Evolutionary conservation across 129 eudicot genomes (phyloP), one percentile per base, ranked within the genome.

Genomic region (Smallanthus sonchifolius): DNA sequence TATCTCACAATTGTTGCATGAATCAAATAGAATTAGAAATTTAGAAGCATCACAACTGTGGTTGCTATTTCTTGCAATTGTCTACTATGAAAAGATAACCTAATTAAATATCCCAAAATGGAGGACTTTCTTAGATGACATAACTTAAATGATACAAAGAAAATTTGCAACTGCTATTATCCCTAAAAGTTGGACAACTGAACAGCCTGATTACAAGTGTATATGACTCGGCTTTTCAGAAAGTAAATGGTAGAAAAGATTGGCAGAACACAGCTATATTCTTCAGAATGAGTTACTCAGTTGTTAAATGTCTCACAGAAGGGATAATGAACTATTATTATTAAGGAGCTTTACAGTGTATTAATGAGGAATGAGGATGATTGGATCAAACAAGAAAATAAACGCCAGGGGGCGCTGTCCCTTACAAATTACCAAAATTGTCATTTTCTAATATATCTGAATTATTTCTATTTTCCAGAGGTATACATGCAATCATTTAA

Each of bases 391-490:
- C 36, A 34, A 20, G 11, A 37, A 45, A 37, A 47, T 7, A 75
- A 49, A 74, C 38, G 56, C 67, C 7, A 52, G 3, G 28, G 10
- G 7, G 45, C 6, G 6, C 45, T 10, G 40, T 71, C 65, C 65
- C 40, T 43, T 48, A 69, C 3, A n/a, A 14, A 70, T 37, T 47
- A 70, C 77, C 57, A 51, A 6, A 78, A 49, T 5, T 69, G 76
- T 47, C 71, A 38, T 10, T 16, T 62, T 78, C 67, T 70, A 63
- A 70, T 17, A 54, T 78, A 63, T 45, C 52, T 34, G 35, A 69
- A 77, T 60, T 45, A 61, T 44, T 59, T 69, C 49, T 42, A 9
- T 32, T 45, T 47, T 61, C 49, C 32, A 10, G 44, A 17, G 36
- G 35, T 42, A 49, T 62, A 70, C 43, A 71, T 49, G 28, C 65